Conservation (phyloP, 768 basidiomycete species). For the Thelephora ganbajun region DNA sequence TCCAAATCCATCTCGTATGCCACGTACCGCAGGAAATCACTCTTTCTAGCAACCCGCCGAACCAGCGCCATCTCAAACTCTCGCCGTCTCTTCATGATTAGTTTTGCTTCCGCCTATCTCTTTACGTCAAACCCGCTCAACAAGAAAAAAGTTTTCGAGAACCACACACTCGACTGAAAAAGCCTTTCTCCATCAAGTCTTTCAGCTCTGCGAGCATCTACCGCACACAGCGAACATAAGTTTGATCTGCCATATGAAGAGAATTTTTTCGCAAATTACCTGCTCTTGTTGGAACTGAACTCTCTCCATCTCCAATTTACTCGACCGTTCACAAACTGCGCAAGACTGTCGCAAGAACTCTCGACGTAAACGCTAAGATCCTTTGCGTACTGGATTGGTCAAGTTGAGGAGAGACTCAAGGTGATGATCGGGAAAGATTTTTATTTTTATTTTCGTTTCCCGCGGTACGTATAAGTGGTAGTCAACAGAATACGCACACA, state of each 20-base stretch:
- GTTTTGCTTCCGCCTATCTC: conserved; percentile 58
- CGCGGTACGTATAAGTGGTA: neutral
- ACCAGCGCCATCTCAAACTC: conserved; percentile 74
- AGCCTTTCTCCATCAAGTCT: conserved; percentile 71
- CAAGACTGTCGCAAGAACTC: no score
- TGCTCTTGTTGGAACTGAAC: conserved; percentile 92
- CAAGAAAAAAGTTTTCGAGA: neutral
- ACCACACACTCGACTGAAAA: conserved; percentile 63
- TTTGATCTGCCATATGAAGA: neutral
- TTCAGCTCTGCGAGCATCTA: conserved; percentile 93
- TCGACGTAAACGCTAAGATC: no score
- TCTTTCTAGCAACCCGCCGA: conserved; percentile 70
- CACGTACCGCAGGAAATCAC: conserved; percentile 84
- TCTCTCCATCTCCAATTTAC: conserved; percentile 55
- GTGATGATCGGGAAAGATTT: neutral
- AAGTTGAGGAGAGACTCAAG: neutral
- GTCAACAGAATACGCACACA: neutral
- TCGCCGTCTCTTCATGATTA: conserved; percentile 77
- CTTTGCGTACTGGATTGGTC: neutral
- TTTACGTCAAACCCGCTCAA: neutral
- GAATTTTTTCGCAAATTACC: conserved; percentile 21
- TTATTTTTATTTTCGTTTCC: neutral
- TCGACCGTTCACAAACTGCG: no score
- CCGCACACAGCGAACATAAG: conserved; percentile 1
- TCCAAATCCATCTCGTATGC: conserved; percentile 86